Evolutionary conservation across 1,284 basidiomycete species (phyloP), one percentile per base, ranked within the genome.

Genomic region (Amylostereum areolatum): DNA sequence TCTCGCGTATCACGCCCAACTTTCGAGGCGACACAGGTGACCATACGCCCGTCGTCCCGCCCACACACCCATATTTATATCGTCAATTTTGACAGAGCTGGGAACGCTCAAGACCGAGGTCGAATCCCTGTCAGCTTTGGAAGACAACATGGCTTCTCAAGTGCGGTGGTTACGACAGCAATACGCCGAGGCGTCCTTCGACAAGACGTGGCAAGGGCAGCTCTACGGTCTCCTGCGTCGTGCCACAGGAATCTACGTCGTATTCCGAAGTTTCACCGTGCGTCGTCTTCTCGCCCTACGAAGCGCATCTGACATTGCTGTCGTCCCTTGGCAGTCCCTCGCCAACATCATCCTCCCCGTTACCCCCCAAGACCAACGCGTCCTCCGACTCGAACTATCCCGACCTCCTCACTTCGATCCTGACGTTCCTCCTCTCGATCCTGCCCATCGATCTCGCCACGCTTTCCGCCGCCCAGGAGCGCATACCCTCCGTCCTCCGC

Each of bases 121-220:
- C 11, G 67, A 70, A 24, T 87, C 85, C 1, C 69, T 90, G 6
- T 69, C 80, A 55, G 77, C 83, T 0, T 71, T 90, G 0, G 82
- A 87, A 60, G 73, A 78, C 41, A 77, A 89, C 58, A 89, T 89
- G 84, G 64, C 66, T 37, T 70, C 70, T 5, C 81, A 81, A 52
- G 57, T 88, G 5, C 72, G 77, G 33, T 63, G 64, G 2, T 66
- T 88, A 46, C 73, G 73, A 45, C 69, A 70, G 43, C 70, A 71
- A 3, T 75, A 74, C 27, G 71, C 75, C 31, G 66, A 71, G 25
- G 74, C 72, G 24, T 66, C 70, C 57, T 85, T 78, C 55, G 64
- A 76, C 5, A 59, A 65, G 6, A 88, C 87, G 0, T 62, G 72
- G 51, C 66, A 71, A 2, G 79, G 78, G 5, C 65, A 70, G 25